Conservation (phyloP, 2,329 filamentous ascomycete species). For the Claviceps spartinae region DNA sequence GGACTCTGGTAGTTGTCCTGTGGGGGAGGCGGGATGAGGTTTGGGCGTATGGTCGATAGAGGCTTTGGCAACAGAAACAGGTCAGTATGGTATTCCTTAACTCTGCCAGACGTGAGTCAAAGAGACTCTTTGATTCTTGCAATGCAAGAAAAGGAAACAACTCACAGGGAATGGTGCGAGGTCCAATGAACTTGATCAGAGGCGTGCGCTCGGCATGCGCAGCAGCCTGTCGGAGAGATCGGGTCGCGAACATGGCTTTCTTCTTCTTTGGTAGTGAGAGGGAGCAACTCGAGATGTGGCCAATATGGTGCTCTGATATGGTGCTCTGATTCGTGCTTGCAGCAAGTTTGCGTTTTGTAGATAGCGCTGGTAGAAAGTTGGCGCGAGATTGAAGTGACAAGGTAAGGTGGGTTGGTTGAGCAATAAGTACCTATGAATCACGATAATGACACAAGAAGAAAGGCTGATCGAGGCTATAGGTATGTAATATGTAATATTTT, state of each 20-base stretch:
- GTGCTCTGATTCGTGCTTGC: not conserved
- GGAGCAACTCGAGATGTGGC: not conserved
- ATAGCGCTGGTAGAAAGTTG: not conserved
- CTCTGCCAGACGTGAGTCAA: too few species aligned
- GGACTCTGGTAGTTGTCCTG: constrained; percentile 44
- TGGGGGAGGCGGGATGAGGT: constrained; percentile 59
- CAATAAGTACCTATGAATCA: not conserved
- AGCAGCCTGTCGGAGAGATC: constrained; percentile 43
- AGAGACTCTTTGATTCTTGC: not conserved
- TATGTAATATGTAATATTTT: constrained; percentile 4
- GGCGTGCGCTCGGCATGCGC: constrained; percentile 46
- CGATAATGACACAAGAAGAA: not conserved
- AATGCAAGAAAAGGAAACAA: not conserved
- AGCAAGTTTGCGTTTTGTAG: not conserved
- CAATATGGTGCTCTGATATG: not conserved
- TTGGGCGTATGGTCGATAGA: constrained; percentile 59
- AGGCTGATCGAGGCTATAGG: not conserved
- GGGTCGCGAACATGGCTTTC: constrained; percentile 38
- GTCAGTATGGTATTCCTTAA: constrained; percentile 9
- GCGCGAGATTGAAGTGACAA: not conserved
- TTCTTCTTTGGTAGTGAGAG: not conserved
- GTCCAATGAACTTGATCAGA: constrained; percentile 49
- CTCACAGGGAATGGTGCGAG: constrained; percentile 42
- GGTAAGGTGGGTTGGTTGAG: not conserved
- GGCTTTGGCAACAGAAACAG: constrained; percentile 29